A percentile compares a stretch with the other conserved stretches of the same genome.
Evolutionary conservation across 768 basidiomycete genomes (phyloP).

Genomic region (Mycena crocata): DNA sequence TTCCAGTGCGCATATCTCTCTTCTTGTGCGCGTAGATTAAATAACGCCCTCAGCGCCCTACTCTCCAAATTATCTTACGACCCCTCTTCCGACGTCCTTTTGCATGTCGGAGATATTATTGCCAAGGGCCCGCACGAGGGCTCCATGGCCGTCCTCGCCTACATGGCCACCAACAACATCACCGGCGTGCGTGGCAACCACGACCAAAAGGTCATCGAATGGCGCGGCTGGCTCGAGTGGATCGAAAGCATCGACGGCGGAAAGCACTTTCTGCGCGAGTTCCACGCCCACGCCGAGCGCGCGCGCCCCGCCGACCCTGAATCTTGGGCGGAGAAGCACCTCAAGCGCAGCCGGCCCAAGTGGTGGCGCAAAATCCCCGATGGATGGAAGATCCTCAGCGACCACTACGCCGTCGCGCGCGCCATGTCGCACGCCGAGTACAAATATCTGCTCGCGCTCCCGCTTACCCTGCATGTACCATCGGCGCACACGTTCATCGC

Average conservation of each 20-base stretch:
- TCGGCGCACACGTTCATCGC: constrained; percentile 81
- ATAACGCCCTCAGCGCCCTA: constrained; percentile 64
- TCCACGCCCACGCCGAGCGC: constrained; percentile 51
- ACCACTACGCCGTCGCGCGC: constrained; percentile 82
- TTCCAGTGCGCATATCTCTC: constrained; percentile 62
- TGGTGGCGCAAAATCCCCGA: constrained; percentile 69
- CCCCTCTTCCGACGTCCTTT: constrained; percentile 69
- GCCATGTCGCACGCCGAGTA: constrained; percentile 72
- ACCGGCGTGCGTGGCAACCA: constrained; percentile 94
- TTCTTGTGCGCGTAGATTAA: not conserved
- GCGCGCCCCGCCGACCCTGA: constrained; percentile 49
- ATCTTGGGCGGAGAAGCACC: constrained; percentile 52
- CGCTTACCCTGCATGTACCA: constrained; percentile 80
- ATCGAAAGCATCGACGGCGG: constrained; percentile 62
- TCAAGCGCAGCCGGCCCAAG: constrained; percentile 40
- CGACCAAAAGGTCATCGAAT: constrained; percentile 91
- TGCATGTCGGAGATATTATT: constrained; percentile 88
- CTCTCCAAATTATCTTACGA: constrained; percentile 72
- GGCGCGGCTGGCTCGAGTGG: constrained; percentile 91
- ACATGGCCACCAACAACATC: constrained; percentile 71
- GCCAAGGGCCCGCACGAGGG: constrained; percentile 72
- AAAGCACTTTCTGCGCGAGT: constrained; percentile 63
- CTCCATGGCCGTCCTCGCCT: constrained; percentile 73
- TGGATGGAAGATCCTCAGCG: constrained; percentile 80
- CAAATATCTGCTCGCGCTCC: constrained; percentile 79